Base-by-base conservation (phyloP, 257 asterid genomes). In the Penstemon newberryi region DNA sequence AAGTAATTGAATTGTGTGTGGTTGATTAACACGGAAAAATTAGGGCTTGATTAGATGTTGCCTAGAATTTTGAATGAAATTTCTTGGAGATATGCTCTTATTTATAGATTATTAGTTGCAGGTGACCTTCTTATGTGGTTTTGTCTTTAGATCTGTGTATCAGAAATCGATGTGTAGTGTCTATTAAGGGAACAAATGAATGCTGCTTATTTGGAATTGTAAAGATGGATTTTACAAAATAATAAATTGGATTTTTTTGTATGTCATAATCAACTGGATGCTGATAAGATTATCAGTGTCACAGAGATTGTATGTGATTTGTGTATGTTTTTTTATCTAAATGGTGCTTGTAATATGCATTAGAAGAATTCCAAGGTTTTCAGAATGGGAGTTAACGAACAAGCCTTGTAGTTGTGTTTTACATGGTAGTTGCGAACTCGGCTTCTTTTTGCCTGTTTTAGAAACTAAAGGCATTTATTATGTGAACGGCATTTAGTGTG, bases 91-190 rank as follows among this genome's bases (percentile, higher is more conserved):
- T 36, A 65, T 69, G 44, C 5, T 15, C 12, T 25, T 42, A 38
- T 43, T 65, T 57, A 37, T 13, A 13, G 70, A 25, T 57, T 45
- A 56, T 66, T 46, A 56, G 62, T 71, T 63, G 69, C 73, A 74
- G 15, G 39, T 51, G 67, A 19, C 47, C 42, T 71, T 44, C 66
- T 37, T 33, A 3, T 63, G 69, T 5, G 43, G 43, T 12, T 45
- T n/a, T 41, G 18, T n/a, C 3, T 56, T 15, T 66, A 13, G 77
- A 75, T 77, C 70, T 74, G 72, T 61, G 8, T 53, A 49, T n/a
- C 53, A 19, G 49, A 73, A 40, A 41, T 66, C n/a, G 49, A 58
- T 67, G 66, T 50, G 5, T 1, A 10, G 33, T 25, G 33, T 25
- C 33, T 1, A 1, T 25, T 25, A 25, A 25, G 33, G 33, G 33